These are phyloP conservation scores for Dothistroma pini DNA, from an alignment of 2,329 filamentous ascomycete genomes.

Conservation along the genomic window DNA sequence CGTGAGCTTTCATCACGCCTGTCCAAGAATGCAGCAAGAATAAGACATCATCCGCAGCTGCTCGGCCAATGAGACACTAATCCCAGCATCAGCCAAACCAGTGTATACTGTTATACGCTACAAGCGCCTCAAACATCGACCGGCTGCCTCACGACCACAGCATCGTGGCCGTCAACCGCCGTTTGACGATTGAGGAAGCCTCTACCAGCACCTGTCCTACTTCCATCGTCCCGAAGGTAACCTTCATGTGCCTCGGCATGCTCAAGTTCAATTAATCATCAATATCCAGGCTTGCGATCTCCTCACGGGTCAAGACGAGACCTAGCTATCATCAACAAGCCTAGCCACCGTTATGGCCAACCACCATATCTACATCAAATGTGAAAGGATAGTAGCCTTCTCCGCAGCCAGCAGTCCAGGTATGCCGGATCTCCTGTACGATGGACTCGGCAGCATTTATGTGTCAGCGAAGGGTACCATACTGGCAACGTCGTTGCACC, in stretches of 20 bases:
- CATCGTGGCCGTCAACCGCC: not conserved
- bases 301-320: not conserved
- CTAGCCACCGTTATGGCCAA: not conserved
- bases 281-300: not conserved
- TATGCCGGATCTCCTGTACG: not conserved
- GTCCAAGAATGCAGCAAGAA: not conserved
- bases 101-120: not conserved
- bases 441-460: not conserved
- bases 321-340: not conserved
- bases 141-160: not conserved
- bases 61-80: not conserved
- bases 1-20: not conserved
- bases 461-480: not conserved
- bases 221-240: not conserved
- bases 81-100: not conserved
- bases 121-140: not conserved
- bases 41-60: not conserved
- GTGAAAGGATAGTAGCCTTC: not conserved
- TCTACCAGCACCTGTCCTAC: not conserved
- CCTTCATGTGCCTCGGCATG: not conserved
- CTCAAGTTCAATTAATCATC: not conserved
- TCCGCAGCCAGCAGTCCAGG: not conserved
- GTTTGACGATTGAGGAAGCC: not conserved
- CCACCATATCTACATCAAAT: not conserved
- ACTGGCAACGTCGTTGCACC: not conserved